phyloP scores from a whole-genome alignment of 176 grass and related monocot species.

The Carex scoparia region DNA sequence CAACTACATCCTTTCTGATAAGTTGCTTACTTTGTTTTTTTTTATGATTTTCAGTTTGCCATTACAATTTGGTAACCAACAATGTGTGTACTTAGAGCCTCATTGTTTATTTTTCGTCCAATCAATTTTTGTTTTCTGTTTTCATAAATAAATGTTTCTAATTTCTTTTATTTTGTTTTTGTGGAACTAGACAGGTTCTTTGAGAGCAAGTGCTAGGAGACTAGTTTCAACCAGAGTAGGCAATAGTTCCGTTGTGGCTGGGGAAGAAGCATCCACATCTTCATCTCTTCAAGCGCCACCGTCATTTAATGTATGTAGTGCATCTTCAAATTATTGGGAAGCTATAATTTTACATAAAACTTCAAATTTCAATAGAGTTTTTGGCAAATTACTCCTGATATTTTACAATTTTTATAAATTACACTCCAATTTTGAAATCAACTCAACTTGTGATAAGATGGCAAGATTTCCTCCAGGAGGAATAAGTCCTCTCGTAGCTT shows the following conservation, averaged over 20 bases:
- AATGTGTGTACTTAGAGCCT: neutral
- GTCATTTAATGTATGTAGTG: neutral
- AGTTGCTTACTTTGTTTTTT: neutral
- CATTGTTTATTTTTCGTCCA: neutral
- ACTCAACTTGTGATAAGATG: neutral
- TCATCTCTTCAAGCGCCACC: slow-evolving; percentile 19
- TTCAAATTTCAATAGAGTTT: neutral
- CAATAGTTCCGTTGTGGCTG: slow-evolving; percentile 42
- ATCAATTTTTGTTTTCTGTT: neutral
- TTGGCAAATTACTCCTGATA: neutral
- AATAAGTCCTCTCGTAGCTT: neutral
- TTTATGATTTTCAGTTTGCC: neutral
- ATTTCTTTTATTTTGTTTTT: slow-evolving; percentile 18
- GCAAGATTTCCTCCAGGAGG: neutral
- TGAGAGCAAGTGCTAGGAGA: slow-evolving; percentile 33
- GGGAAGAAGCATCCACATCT: slow-evolving; percentile 53
- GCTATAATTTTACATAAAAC: neutral
- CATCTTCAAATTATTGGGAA: neutral
- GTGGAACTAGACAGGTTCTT: slow-evolving; percentile 57
- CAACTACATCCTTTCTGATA: neutral
- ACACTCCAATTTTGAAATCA: neutral
- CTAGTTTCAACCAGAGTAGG: neutral
- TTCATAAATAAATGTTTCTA: neutral
- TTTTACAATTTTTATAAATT: neutral
- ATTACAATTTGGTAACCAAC: neutral